Percentiles rank a stretch among this genome's conserved stretches.
phyloP scores from a whole-genome alignment of 129 eudicot species.

The Flaveria bidentis region DNA sequence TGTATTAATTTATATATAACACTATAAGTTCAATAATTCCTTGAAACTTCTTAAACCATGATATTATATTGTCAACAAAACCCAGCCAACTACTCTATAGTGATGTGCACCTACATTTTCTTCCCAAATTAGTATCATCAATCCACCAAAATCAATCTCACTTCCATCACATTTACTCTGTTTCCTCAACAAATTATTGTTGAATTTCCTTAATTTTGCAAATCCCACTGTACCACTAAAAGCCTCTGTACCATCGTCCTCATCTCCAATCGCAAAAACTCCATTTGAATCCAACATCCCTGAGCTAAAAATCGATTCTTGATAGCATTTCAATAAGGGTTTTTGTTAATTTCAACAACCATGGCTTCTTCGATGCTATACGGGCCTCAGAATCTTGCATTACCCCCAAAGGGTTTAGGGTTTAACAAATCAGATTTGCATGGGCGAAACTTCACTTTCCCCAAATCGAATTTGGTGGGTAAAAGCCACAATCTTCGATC shows the following conservation, averaged over 20 bases:
- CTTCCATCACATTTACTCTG: neutral
- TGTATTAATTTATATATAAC: no score
- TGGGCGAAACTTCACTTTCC: conserved; percentile 28
- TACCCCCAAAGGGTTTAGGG: conserved; percentile 48
- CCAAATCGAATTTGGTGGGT: conserved; percentile 35
- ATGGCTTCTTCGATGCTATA: conserved; percentile 75
- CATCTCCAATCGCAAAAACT: conserved; percentile 11
- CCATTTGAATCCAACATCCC: conserved; percentile 21
- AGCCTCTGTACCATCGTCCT: neutral
- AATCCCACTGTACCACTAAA: neutral
- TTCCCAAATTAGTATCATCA: neutral
- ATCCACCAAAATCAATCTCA: conserved; percentile 12
- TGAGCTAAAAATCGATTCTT: conserved; percentile 8
- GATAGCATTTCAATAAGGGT: conserved; percentile 24
- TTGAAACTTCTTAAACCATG: neutral
- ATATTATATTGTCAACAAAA: neutral
- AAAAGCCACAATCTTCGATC: conserved; percentile 17
- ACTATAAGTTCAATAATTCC: no score
- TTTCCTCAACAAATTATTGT: neutral
- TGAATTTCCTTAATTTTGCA: conserved; percentile 2
- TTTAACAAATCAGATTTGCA: conserved; percentile 43
- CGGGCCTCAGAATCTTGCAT: conserved; percentile 53
- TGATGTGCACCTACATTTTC: neutral
- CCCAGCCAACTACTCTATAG: neutral
- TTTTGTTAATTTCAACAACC: conserved; percentile 16